Evolutionary conservation across 176 grass and related monocot species (phyloP).

Genomic region (Zea luxurians): DNA sequence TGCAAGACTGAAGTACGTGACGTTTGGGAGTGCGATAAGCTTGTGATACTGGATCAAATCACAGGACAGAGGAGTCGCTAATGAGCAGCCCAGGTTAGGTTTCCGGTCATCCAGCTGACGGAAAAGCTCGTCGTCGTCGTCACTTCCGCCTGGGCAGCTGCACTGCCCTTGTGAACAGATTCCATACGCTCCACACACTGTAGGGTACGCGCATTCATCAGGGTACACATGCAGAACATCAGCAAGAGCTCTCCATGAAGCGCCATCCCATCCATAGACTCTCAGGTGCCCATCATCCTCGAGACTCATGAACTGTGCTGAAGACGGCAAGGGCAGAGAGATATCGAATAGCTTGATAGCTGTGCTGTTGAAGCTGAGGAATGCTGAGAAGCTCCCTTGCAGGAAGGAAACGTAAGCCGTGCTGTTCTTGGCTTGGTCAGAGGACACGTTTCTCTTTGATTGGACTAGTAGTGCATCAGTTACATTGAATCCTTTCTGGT

Average conservation of each 20-base stretch:
- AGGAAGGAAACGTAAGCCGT: slow-evolving; percentile 45
- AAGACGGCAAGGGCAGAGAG: slow-evolving; percentile 35
- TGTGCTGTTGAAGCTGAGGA: slow-evolving; percentile 27
- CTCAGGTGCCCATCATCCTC: slow-evolving; percentile 62
- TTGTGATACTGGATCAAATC: slow-evolving; percentile 47
- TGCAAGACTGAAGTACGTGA: slow-evolving; percentile 60
- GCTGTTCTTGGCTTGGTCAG: slow-evolving; percentile 17
- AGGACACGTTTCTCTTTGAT: slow-evolving; percentile 50
- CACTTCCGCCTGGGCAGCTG: slow-evolving; percentile 43
- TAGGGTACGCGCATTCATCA: slow-evolving; percentile 59
- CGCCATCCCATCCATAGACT: slow-evolving; percentile 41
- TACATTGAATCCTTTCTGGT: slow-evolving; percentile 40
- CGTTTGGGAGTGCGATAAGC: slow-evolving; percentile 47
- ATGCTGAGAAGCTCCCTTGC: slow-evolving; percentile 53
- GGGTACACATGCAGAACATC: slow-evolving; percentile 49
- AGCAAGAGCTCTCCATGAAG: slow-evolving; percentile 22
- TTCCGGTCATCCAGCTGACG: slow-evolving; percentile 31
- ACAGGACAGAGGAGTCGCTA: slow-evolving; percentile 55
- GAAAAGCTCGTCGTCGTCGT: slow-evolving; percentile 13
- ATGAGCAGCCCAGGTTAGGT: slow-evolving; percentile 43
- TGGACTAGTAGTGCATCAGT: slow-evolving; percentile 24
- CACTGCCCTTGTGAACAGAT: slow-evolving; percentile 53
- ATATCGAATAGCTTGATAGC: slow-evolving; percentile 40
- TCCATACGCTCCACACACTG: slow-evolving; percentile 60
- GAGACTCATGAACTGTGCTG: slow-evolving; percentile 56